Base-by-base conservation (phyloP, 1,284 basidiomycete species). In the Vanrija pseudolonga region DNA sequence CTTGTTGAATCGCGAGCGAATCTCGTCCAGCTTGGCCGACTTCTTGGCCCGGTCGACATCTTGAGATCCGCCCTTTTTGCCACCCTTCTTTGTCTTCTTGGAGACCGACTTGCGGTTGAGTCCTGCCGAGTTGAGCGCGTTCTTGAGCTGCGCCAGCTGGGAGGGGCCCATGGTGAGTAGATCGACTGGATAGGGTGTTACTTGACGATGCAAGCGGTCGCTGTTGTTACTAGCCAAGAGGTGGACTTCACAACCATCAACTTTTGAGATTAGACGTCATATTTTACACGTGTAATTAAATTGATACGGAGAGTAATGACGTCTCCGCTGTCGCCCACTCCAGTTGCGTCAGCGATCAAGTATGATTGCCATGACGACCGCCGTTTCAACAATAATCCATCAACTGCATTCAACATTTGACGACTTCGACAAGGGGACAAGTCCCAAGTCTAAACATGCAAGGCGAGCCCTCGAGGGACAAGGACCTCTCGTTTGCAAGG, bases 401-500 rank as follows among this genome's bases (percentile, higher is more conserved):
- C 41, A 24, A 43, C 39, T 28, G 9, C 28, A 20, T 50, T 37
- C 26, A 38, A 32, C 19, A 24, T 23, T 41, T 49, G 18, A 20
- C 24, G 37, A 19, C 7, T 18, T n/a, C 11, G 19, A 40, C 38
- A 28, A 26, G 38, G 28, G 23, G 22, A 26, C 24, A 39, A 42
- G 19, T 9, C n/a, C 19, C 45, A 8, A 4, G 18, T 3, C 4
- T 20, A 18, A 53, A n/a, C 44, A 71, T 65, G 64, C 64, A 66
- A 42, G 53, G 49, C 17, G 69, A 71, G 42, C 62, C 64, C 18
- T 71, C 71, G 9, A 57, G 63, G 24, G 72, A 73, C 50, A 78
- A 76, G 60, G 90, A 94, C 71, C 89, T 94, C 67, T 92, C 90
- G 4, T 94, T 95, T 68, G 91, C 90, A 15, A 85, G 86, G 69